Percentiles rank a stretch among this genome's conserved stretches.
phyloP scores from a whole-genome alignment of 495 filamentous ascomycete species.

The Penicillium parvum region DNA sequence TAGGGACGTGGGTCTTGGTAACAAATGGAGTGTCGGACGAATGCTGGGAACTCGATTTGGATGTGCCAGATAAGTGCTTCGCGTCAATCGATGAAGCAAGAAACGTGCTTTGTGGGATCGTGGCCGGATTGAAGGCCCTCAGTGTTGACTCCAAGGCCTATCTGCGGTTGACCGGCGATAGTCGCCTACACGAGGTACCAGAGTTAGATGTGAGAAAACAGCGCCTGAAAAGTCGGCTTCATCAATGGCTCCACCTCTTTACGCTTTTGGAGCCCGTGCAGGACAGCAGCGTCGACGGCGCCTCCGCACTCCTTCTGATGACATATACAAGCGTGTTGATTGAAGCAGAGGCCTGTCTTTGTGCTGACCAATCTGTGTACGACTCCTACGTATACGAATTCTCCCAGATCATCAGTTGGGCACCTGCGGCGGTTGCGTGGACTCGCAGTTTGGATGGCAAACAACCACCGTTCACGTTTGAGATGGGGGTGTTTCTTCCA shows the following conservation, averaged over 20 bases:
- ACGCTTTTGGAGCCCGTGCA: background rate
- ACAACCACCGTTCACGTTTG: constrained; percentile 37
- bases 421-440: constrained; percentile 9
- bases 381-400: constrained; percentile 22
- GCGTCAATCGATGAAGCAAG: constrained; percentile 13
- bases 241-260: constrained; percentile 12
- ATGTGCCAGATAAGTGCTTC: background rate
- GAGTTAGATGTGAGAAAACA: constrained; percentile 2
- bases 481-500: constrained; percentile 31
- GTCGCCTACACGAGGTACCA: background rate
- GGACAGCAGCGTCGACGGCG: background rate
- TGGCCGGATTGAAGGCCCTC: constrained; percentile 15
- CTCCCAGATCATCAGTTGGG: constrained; percentile 11
- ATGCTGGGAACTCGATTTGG: background rate
- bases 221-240: constrained; percentile 2
- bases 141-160: constrained; percentile 9
- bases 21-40: background rate
- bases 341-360: constrained; percentile 15
- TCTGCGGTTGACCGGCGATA: background rate
- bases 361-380: constrained; percentile 12
- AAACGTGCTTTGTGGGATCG: constrained; percentile 14
- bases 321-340: constrained; percentile 17
- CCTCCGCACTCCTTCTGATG: constrained; percentile 12
- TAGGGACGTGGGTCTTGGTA: constrained; percentile 13
- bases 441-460: constrained; percentile 20